phyloP scores from a whole-genome alignment of 257 asterid genomes.

The Marsdenia floribunda region DNA sequence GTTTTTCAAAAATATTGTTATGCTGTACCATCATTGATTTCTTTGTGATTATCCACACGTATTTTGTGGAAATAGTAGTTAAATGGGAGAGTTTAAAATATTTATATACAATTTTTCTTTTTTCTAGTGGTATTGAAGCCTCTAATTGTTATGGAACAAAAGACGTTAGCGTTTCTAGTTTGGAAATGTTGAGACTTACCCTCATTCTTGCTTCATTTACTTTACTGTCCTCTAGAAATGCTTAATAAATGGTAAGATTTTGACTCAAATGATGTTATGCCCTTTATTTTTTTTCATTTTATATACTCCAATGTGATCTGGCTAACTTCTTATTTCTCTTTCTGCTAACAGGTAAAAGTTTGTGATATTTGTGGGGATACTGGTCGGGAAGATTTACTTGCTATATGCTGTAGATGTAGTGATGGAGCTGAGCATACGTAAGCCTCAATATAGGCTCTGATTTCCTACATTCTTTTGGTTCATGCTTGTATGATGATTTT shows the following conservation, averaged over 20 bases:
- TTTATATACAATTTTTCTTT: not conserved
- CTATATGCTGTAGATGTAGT: constrained; percentile 75
- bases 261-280: not conserved
- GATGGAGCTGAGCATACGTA: constrained; percentile 99
- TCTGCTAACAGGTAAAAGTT: constrained; percentile 63
- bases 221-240: not conserved
- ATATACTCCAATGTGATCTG: not conserved
- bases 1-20: not conserved
- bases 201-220: not conserved
- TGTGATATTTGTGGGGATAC: constrained; percentile 99
- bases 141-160: not conserved
- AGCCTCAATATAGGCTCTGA: constrained; percentile 16
- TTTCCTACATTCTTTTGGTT: not conserved
- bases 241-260: not conserved
- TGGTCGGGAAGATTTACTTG: constrained; percentile 88
- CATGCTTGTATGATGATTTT: constrained; percentile 17
- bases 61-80: not conserved
- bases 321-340: not conserved
- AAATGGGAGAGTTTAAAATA: not conserved
- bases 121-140: not conserved
- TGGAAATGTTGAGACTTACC: not conserved
- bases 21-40: not conserved
- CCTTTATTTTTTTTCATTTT: not conserved
- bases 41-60: not conserved
- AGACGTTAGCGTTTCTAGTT: not conserved